Conservation (phyloP, 441 rosid genomes). For the Dalechampia spathulata region DNA sequence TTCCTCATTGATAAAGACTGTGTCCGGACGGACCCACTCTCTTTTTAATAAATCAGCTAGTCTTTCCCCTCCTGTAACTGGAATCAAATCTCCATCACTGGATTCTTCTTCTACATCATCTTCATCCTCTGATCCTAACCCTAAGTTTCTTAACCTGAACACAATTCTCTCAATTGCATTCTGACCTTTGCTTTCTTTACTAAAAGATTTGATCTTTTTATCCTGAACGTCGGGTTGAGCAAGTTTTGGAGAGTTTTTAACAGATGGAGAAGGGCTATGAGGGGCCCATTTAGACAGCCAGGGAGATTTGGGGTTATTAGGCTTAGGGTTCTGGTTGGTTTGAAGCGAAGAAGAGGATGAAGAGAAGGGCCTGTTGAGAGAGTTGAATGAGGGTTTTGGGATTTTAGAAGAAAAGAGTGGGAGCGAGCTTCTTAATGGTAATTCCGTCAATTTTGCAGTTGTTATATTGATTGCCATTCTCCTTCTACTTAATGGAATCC, state of each 20-base stretch:
- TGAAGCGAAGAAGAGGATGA: constrained; percentile 22
- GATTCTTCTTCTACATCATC: constrained; percentile 36
- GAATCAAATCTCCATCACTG: constrained; percentile 14
- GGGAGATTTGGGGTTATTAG: constrained; percentile 31
- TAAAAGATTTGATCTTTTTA: constrained; percentile 19
- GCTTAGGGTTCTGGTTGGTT: constrained; percentile 18
- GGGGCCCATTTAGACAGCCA: constrained; percentile 52
- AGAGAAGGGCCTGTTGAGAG: constrained; percentile 31
- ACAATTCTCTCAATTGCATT: constrained; percentile 78
- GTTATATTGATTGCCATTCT: constrained; percentile 46
- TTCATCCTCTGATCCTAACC: constrained; percentile 60
- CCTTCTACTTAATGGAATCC: background rate
- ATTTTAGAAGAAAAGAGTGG: constrained; percentile 34
- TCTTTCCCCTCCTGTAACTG: constrained; percentile 69
- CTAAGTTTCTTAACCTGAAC: constrained; percentile 70
- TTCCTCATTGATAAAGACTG: constrained; percentile 38
- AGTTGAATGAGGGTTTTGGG: constrained; percentile 30
- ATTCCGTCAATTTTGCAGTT: constrained; percentile 52
- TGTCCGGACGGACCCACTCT: constrained; percentile 88
- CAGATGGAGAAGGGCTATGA: constrained; percentile 10
- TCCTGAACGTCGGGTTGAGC: background rate
- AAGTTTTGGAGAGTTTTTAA: constrained; percentile 4
- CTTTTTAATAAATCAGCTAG: constrained; percentile 68
- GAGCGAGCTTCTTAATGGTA: constrained; percentile 51
- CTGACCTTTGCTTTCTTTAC: constrained; percentile 41